Conservation (phyloP, 441 rosid species). For the Pelargonium citronellum region DNA sequence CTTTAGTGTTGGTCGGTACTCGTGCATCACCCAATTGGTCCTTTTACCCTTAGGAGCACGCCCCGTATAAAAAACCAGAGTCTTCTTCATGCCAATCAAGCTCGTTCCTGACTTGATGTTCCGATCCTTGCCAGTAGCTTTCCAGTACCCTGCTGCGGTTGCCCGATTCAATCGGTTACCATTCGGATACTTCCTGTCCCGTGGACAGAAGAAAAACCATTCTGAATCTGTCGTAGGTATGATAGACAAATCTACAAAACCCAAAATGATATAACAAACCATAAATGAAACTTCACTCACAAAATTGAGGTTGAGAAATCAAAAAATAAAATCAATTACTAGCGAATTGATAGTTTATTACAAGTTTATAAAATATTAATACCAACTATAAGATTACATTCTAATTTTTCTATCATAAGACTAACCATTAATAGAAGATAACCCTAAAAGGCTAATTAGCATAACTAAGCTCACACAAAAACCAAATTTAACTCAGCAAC, state of each 20-base stretch:
- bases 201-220: constrained; percentile 75
- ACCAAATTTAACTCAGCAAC: no score
- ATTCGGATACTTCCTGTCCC: constrained; percentile 74
- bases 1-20: constrained; percentile 35
- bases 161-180: constrained; percentile 72
- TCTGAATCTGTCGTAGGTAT: constrained; percentile 20
- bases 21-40: constrained; percentile 79
- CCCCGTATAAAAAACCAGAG: constrained; percentile 68
- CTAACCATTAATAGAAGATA: no score
- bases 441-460: no score
- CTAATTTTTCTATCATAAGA: no score
- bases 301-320: no score
- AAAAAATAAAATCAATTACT: no score
- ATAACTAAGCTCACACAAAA: no score
- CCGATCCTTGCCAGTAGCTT: constrained; percentile 72
- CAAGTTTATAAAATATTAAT: no score
- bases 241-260: background rate
- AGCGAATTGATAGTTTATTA: no score
- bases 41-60: constrained; percentile 76
- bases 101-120: constrained; percentile 47
- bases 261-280: background rate
- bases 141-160: constrained; percentile 70
- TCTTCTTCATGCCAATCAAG: constrained; percentile 63
- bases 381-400: no score
- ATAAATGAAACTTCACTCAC: no score